phyloP scores from a whole-genome alignment of 495 filamentous ascomycete species.

The Penicillium atrosanguineum region DNA sequence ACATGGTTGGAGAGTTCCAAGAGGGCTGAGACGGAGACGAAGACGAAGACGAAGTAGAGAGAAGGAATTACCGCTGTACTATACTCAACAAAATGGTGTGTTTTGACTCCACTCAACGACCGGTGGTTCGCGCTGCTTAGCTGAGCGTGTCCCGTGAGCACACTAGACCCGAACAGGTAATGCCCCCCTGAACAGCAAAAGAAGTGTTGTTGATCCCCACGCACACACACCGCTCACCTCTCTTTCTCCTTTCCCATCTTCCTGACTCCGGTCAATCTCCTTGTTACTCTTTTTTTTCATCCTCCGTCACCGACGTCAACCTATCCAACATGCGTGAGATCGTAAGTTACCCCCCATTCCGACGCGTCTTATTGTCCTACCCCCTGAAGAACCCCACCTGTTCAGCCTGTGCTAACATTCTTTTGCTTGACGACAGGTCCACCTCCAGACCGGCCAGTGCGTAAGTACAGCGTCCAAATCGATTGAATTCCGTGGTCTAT shows the following conservation, averaged over 20 bases:
- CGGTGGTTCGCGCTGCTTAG: neutral
- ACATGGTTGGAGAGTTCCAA: slow-evolving; percentile 50
- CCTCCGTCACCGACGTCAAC: slow-evolving; percentile 40
- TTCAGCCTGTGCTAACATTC: slow-evolving; percentile 39
- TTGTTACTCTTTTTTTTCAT: slow-evolving; percentile 14
- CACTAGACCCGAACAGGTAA: slow-evolving; percentile 25
- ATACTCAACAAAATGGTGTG: slow-evolving; percentile 18
- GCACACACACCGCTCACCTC: slow-evolving; percentile 37
- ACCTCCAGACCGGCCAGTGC: slow-evolving; percentile 98
- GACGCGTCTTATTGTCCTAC: slow-evolving; percentile 37
- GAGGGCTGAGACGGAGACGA: slow-evolving; percentile 26
- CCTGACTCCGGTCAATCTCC: slow-evolving; percentile 22
- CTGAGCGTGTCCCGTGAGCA: slow-evolving; percentile 27
- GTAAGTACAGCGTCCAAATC: slow-evolving; percentile 52
- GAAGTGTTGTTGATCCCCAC: slow-evolving; percentile 38
- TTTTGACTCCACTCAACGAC: slow-evolving; percentile 26
- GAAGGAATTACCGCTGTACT: neutral
- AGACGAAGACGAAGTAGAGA: neutral
- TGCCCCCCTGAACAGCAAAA: slow-evolving; percentile 27
- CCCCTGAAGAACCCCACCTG: slow-evolving; percentile 37
- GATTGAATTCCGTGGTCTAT: slow-evolving; percentile 6
- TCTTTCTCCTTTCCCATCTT: slow-evolving; percentile 29
- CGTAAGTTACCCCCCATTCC: slow-evolving; percentile 48
- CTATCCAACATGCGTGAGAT: slow-evolving; percentile 89
- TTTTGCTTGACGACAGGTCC: slow-evolving; percentile 64